Base-by-base conservation (phyloP, 2,329 filamentous ascomycete species). In the Fonsecaea pedrosoi region DNA sequence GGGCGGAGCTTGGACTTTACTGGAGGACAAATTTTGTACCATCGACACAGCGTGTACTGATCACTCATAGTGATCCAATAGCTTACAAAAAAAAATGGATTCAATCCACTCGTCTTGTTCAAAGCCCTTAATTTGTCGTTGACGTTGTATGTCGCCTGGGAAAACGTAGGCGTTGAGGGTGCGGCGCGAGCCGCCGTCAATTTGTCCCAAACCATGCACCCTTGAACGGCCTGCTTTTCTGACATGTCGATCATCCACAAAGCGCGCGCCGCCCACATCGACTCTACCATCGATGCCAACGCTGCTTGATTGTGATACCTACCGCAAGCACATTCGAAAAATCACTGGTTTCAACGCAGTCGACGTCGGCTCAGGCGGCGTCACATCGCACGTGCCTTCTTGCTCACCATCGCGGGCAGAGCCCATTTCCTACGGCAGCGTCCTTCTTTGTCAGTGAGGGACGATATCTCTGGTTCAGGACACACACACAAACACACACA, bases 1-100 rank as follows among this genome's bases (percentile, higher is more conserved):
- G 60, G 21, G 38, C n/a, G 42, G 48, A 61, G 53, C 45, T 50
- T 60, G 38, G 32, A 21, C 57, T 50, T 50, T 34, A 37, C 18
- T 45, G 45, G 34, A 32, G 25, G 42, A 60, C 57, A 60, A 50
- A 21, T 60, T 42, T 50, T 60, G 57, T 60, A 60, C 59, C 25
- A 34, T 54, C 32, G 38, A 15, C 34, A 54, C 45, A 58, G 37
- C 32, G 59, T 61, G 34, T 53, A 15, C 21, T 25, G 37, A 38
- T 61, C 45, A 61, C 48, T 61, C 7, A 21, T 21, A 61, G 45
- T 53, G 48, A 54, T 54, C 21, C 12, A 34, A 25, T 18, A 21
- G 35, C 45, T 54, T 60, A 42, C 42, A 32, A 21, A 50, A n/a
- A 48, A 50, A 53, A 53, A 32, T 35, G 32, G 18, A 21, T 60